Percentiles rank a stretch among this genome's conserved stretches.
Evolutionary conservation across 2,329 filamentous ascomycete species (phyloP).

Genomic region (Nigrograna mackinnonii): DNA sequence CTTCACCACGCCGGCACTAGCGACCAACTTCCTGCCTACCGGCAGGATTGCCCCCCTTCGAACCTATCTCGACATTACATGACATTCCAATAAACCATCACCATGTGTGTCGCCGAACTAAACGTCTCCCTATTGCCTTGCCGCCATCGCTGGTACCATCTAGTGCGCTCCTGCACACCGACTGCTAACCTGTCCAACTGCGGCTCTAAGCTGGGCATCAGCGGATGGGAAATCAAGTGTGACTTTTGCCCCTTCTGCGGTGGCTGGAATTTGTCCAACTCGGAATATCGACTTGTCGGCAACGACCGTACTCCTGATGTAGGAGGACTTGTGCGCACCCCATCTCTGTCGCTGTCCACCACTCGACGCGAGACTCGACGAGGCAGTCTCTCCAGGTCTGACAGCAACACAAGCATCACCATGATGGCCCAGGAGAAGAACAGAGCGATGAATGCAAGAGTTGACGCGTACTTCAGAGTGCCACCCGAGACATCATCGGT

Average conservation of each 20-base stretch:
- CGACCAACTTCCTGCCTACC: conserved; percentile 18
- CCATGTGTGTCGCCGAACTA: conserved; percentile 55
- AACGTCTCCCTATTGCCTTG: conserved; percentile 52
- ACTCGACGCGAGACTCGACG: conserved; percentile 42
- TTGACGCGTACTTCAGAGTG: conserved; percentile 43
- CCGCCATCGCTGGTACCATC: conserved; percentile 55
- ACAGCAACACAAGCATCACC: conserved; percentile 40
- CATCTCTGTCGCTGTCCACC: conserved; percentile 42
- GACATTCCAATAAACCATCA: conserved; percentile 14
- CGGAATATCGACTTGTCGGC: conserved; percentile 52
- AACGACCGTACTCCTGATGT: conserved; percentile 41
- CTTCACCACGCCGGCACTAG: conserved; percentile 25
- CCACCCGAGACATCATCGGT: conserved; percentile 26
- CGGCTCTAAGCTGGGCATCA: conserved; percentile 46
- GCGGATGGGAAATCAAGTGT: conserved; percentile 54
- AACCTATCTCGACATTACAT: conserved; percentile 29
- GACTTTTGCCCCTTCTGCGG: conserved; percentile 53
- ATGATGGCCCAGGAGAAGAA: conserved; percentile 44
- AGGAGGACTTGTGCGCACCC: conserved; percentile 45
- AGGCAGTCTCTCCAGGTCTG: conserved; percentile 38
- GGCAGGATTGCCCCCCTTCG: conserved; percentile 21
- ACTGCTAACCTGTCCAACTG: conserved; percentile 52
- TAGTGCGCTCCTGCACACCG: conserved; percentile 47
- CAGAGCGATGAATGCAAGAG: conserved; percentile 41
- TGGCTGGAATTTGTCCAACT: conserved; percentile 39